Conservation (phyloP, 305 asterid species). For the Withania somnifera region DNA sequence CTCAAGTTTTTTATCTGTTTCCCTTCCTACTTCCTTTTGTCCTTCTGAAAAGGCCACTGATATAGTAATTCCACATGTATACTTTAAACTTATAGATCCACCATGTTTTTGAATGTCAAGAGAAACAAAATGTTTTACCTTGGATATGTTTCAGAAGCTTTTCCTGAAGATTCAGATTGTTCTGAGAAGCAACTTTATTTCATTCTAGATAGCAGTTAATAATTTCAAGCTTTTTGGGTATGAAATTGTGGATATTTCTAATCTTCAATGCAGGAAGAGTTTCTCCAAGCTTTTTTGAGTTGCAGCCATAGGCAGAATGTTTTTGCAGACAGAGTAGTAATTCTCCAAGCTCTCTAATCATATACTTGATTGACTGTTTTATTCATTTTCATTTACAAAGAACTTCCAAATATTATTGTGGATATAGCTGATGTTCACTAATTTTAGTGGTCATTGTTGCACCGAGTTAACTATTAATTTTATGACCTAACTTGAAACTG, state of each 20-base stretch:
- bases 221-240: not conserved
- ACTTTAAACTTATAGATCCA: not conserved
- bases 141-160: not conserved
- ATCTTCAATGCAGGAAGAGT: conserved; percentile 53
- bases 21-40: not conserved
- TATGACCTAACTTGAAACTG: too few species aligned
- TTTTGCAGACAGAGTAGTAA: conserved; percentile 59
- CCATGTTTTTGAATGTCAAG: not conserved
- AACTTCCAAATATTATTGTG: not conserved
- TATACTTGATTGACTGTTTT: not conserved
- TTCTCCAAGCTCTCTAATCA: not conserved
- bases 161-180: not conserved
- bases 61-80: not conserved
- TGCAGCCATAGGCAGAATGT: conserved; percentile 42
- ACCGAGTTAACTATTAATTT: not conserved
- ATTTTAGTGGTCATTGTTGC: not conserved
- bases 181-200: not conserved
- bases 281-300: conserved; percentile 63
- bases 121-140: not conserved
- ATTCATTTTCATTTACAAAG: not conserved
- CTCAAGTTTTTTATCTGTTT: not conserved
- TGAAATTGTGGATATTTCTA: not conserved
- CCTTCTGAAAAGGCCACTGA: not conserved
- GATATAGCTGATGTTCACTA: not conserved
- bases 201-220: not conserved